Conservation (phyloP, 2,329 filamentous ascomycete species). For the Alternaria viburni region DNA sequence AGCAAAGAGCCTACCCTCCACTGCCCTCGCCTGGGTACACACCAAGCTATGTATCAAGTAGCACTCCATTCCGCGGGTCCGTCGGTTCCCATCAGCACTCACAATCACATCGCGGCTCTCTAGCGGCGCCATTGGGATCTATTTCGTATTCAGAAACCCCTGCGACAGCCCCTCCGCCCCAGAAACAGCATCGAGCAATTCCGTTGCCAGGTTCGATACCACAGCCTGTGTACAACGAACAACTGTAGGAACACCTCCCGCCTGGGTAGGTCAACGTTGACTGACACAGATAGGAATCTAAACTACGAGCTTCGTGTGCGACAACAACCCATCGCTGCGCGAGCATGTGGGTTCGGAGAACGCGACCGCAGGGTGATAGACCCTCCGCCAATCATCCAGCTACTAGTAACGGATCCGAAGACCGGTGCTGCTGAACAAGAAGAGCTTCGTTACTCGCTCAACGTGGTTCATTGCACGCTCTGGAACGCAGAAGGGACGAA, state of each 20-base stretch:
- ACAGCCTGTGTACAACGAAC: slow-evolving; percentile 48
- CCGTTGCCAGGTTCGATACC: slow-evolving; percentile 47
- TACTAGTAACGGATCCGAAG: slow-evolving; percentile 67
- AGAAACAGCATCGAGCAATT: slow-evolving; percentile 37
- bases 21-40: slow-evolving; percentile 50
- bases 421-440: slow-evolving; percentile 57
- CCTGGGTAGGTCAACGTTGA: slow-evolving; percentile 19
- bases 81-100: slow-evolving; percentile 46
- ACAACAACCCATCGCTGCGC: slow-evolving; percentile 78
- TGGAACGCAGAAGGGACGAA: slow-evolving; percentile 71
- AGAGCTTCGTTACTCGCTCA: slow-evolving; percentile 69
- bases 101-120: slow-evolving; percentile 46
- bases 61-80: slow-evolving; percentile 46
- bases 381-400: slow-evolving; percentile 80
- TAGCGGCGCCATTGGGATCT: slow-evolving; percentile 39
- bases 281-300: slow-evolving; percentile 41
- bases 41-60: slow-evolving; percentile 48
- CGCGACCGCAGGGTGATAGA: slow-evolving; percentile 82
- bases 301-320: slow-evolving; percentile 66
- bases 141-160: slow-evolving; percentile 43
- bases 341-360: slow-evolving; percentile 84
- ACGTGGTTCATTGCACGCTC: slow-evolving; percentile 78
- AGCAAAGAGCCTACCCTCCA: slow-evolving; percentile 43
- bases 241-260: slow-evolving; percentile 43
- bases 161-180: slow-evolving; percentile 35